Conservation (phyloP, 176 grass and related monocot species). For the Oryza glaberrima region DNA sequence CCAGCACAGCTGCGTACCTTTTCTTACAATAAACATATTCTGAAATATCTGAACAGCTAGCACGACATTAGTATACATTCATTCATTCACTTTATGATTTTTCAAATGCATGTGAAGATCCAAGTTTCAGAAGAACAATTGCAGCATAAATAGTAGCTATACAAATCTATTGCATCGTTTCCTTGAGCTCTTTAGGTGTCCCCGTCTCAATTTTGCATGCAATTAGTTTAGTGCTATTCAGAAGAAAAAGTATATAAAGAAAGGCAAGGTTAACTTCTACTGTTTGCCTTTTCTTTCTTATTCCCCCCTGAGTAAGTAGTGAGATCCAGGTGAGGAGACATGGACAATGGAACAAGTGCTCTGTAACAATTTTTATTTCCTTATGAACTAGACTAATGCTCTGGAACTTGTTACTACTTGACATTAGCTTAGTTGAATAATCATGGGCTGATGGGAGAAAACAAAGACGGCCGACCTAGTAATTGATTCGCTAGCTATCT, state of each 20-base stretch:
- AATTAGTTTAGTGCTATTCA: background rate
- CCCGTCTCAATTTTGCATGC: background rate
- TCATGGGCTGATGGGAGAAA: constrained; percentile 26
- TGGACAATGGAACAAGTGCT: background rate
- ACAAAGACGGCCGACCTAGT: constrained; percentile 40
- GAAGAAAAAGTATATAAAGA: background rate
- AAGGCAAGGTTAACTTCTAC: background rate
- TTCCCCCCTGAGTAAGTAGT: background rate
- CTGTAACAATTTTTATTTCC: background rate
- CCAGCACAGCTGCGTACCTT: background rate
- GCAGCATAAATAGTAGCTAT: background rate
- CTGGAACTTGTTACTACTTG: background rate
- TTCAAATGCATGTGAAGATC: background rate
- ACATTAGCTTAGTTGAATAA: background rate
- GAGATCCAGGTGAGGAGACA: background rate
- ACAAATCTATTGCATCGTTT: background rate
- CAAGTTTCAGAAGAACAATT: background rate
- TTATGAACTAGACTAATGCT: background rate
- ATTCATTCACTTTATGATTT: background rate
- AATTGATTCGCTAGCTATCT: constrained; percentile 11
- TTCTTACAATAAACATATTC: background rate
- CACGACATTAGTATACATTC: background rate
- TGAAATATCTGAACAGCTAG: background rate
- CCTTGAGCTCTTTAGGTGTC: background rate
- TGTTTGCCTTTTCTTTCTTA: background rate